phyloP scores from a whole-genome alignment of 2,329 filamentous ascomycete genomes.

The Sphaceloma murrayae region DNA sequence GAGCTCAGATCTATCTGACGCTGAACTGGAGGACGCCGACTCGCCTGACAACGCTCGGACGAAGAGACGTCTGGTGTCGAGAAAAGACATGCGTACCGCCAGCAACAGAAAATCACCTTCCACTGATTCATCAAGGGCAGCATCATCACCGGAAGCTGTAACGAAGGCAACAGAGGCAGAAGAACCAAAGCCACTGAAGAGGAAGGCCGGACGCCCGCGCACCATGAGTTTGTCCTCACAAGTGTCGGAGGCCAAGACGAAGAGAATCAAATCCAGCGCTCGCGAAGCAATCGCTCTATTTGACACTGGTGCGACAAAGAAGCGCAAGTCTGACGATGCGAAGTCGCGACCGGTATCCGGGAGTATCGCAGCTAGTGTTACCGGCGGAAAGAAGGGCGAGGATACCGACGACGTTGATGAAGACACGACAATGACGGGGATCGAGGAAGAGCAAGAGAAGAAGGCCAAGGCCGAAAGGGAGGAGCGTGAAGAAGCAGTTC shows the following conservation, averaged over 20 bases:
- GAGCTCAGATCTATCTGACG: slow-evolving; percentile 17
- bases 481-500: slow-evolving; percentile 22
- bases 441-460: slow-evolving; percentile 20
- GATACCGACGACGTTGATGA: slow-evolving; percentile 19
- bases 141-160: slow-evolving; percentile 20
- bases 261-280: slow-evolving; percentile 21
- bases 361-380: no score
- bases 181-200: slow-evolving; percentile 12
- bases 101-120: slow-evolving; percentile 26
- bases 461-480: slow-evolving; percentile 23
- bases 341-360: neutral
- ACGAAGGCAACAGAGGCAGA: slow-evolving; percentile 19
- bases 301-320: slow-evolving; percentile 19
- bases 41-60: slow-evolving; percentile 19
- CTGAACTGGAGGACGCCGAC: slow-evolving; percentile 19
- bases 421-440: slow-evolving; percentile 15
- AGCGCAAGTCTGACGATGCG: slow-evolving; percentile 20
- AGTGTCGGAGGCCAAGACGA: slow-evolving; percentile 20
- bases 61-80: slow-evolving; percentile 28
- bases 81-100: slow-evolving; percentile 28
- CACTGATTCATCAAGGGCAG: slow-evolving; percentile 22
- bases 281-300: slow-evolving; percentile 13
- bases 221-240: slow-evolving; percentile 13
- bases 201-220: slow-evolving; percentile 16
- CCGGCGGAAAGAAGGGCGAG: slow-evolving; percentile 10